Evolutionary conservation across 257 asterid genomes (phyloP), one percentile per base, ranked within the genome.

Genomic region (Penstemon barbatus): DNA sequence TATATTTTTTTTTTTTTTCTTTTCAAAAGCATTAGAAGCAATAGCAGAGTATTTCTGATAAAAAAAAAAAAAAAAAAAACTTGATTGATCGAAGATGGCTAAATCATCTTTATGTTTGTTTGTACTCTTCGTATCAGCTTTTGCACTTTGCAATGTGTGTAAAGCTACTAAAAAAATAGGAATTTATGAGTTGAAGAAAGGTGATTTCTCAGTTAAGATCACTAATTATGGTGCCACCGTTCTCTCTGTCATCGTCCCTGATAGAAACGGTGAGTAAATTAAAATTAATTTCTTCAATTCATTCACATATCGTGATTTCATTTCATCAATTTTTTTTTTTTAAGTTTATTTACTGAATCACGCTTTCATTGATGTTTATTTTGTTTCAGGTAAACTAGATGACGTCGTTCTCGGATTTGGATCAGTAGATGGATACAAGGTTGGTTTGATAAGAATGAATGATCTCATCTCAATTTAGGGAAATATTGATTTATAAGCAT

Each of bases 141-240:
- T 70, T 41, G 57, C 70, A 6, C 8, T 69, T 54, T 59, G 58
- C 4, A 61, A 48, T 45, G 65, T 65, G 18, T 70, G 80, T 55
- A 66, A 38, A 57, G 80, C 72, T 25, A 73, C 13, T 6, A 71
- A 77, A 48, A 75, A 78, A 42, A 75, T 84, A 7, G 75, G 82
- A 56, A 52, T 84, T 0, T 90, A 81, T 72, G 82, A 88, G 51
- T 60, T 88, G 79, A 74, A 60, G 18, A 86, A 59, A 11, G 91
- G 90, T 4, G 55, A 80, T 25, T 63, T 86, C 12, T 73, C 89
- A 0, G 65, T 85, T 43, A 88, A 80, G 68, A 79, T 90, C 71
- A 86, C 92, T 5, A 90, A 87, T 60, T 88, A 83, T 60, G 96
- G 97, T 15, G 97, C 97, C 39, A 88, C 92, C 5, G 82, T 90